Evolutionary conservation across 331 rosid genomes (phyloP).

Genomic region (Acacia concinna): DNA sequence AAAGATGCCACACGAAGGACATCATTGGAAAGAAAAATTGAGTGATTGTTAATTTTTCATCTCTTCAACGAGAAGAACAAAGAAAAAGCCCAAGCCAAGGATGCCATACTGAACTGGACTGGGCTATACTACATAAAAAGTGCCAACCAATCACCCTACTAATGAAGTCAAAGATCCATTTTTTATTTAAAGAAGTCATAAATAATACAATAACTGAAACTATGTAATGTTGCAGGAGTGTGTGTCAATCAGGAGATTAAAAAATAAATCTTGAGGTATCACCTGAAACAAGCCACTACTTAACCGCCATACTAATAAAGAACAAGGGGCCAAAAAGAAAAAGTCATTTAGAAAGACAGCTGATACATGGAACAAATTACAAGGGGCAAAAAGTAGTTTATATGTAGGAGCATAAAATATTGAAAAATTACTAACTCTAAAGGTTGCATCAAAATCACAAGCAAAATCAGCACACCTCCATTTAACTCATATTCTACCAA

Average conservation of each 20-base stretch:
- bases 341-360: background rate
- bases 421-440: background rate
- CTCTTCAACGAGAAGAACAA: background rate
- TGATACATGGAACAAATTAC: background rate
- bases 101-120: background rate
- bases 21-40: background rate
- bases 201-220: background rate
- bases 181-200: background rate
- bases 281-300: background rate
- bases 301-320: background rate
- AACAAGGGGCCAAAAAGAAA: background rate
- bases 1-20: background rate
- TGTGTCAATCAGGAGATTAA: background rate
- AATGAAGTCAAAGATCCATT: background rate
- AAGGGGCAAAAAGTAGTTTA: background rate
- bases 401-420: background rate
- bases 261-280: background rate
- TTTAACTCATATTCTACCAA: slow-evolving; percentile 13
- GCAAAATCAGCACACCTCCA: slow-evolving; percentile 11
- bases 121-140: background rate
- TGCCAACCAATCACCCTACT: background rate
- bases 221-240: background rate
- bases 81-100: background rate
- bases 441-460: background rate
- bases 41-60: background rate